Base-by-base conservation (phyloP, 129 eudicot species). In the Flaveria trinervia region DNA sequence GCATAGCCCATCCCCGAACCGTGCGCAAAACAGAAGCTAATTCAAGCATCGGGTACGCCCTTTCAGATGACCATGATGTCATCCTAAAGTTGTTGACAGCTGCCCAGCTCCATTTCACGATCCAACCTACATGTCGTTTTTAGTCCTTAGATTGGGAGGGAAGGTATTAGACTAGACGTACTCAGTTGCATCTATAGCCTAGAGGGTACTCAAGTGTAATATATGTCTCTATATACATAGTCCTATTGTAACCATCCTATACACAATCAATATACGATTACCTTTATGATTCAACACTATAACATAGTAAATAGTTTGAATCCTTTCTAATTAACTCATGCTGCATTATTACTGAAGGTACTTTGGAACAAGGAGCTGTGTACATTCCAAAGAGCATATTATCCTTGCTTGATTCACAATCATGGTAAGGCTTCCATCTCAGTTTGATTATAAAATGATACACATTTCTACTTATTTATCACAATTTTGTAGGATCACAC, bases 341-440 rank as follows among this genome's bases (percentile, higher is more conserved):
- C 48, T 6, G 11, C 57, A 5, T 72, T 71, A 4, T 65, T 60
- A 39, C 56, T 80, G 68, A 62, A 92, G 97, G 92, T 84, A 76
- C 80, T 62, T 72, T 72, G 74, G 86, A 77, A 73, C 92, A 50
- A 85, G 96, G 96, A 82, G 83, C 86, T 68, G 71, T 72, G 45
- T 64, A 83, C 84, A 73, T 89, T 49, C 88, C 86, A 11, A 86
- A 84, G 82, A 74, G 72, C 80, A 26, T 90, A 72, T 78, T 89
- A 75, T 77, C 88, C 68, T 65, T 89, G 80, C 83, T 92, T 45
- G 80, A 84, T 82, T 87, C 91, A 71, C 84, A 74, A 43, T 84
- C 96, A 77, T 82, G 89, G 97, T 92, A 76, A 78, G 85, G 9
- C 54, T 80, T 78, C 76, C 28, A 9, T 75, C 68, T 74, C 68